Conservation (phyloP, 345 rosid species). For the Melaleuca quinquenervia region DNA sequence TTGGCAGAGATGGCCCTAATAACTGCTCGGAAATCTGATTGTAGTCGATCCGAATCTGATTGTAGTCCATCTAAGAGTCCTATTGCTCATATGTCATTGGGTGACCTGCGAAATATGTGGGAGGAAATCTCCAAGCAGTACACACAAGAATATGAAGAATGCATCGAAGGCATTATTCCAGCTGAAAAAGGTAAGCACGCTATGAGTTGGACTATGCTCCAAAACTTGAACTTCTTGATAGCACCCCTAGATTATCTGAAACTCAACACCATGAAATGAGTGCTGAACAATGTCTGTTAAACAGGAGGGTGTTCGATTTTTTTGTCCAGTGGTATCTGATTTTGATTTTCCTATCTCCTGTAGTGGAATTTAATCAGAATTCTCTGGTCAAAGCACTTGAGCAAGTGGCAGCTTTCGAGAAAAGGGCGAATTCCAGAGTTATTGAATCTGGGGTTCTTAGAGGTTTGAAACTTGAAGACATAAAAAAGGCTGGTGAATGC, state of each 20-base stretch:
- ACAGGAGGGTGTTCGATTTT: not conserved
- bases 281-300: not conserved
- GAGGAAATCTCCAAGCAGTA: conserved; percentile 61
- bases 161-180: conserved; percentile 67
- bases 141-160: conserved; percentile 79
- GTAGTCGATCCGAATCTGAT: conserved; percentile 24
- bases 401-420: conserved; percentile 70
- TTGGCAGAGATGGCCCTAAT: conserved; percentile 87
- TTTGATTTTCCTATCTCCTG: conserved; percentile 22
- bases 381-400: conserved; percentile 54
- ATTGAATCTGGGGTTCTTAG: conserved; percentile 72
- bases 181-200: conserved; percentile 37
- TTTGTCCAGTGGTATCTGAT: not conserved
- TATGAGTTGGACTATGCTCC: not conserved
- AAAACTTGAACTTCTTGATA: not conserved
- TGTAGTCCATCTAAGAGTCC: conserved; percentile 34
- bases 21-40: conserved; percentile 47
- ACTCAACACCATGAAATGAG: not conserved
- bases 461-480: conserved; percentile 80
- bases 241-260: not conserved
- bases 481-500: conserved; percentile 78
- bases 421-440: conserved; percentile 70
- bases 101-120: conserved; percentile 74
- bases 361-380: conserved; percentile 53
- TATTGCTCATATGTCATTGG: conserved; percentile 52